Evolutionary conservation across 768 basidiomycete genomes (phyloP), one percentile per base, ranked within the genome.

Genomic region (Podaxis sp.): DNA sequence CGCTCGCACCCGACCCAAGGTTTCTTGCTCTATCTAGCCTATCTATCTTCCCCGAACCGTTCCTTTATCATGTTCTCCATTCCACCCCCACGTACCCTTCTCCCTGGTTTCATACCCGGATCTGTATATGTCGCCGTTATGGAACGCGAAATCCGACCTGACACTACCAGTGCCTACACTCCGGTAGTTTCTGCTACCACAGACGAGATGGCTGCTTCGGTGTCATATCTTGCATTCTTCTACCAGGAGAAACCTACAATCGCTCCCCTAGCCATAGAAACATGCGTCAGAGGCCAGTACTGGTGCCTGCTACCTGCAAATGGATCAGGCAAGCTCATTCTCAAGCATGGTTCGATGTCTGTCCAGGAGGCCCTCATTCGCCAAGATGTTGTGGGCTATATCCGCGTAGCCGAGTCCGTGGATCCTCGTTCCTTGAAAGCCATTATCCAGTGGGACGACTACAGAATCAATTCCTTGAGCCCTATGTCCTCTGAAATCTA

Each of bases 381-480:
- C 28, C 9, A 54, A 36, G 30, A 48, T 4, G 61, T 54, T 2
- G 4, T 62, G 42, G 52, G 61, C 5, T 62, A 62, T 55, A 17
- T 55, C 44, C 52, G 61, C 4, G 46, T 62, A 5, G 53, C 61
- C 3, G 46, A 55, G 6, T 7, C 12, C 22, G 52, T 55, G 30
- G 30, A 24, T 44, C 19, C 30, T 3, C 30, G 33, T 8, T 7
- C 12, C 7, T 36, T 62, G 40, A 12, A 11, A 13, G 17, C n/a
- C 5, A 15, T 38, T 22, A 48, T 62, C 19, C n/a, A 24, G 9
- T 1, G 15, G 7, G 52, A 48, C 9, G 52, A 55, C 22, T 15
- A 44, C 40, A 40, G 33, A 11, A 17, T 55, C 22, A 7, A 30
- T 3, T 24, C 26, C 1, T 8, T 39, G 15, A 15, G 42, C 22